Evolutionary conservation across 2,329 filamentous ascomycete genomes (phyloP).

Genomic region (Alternaria conjuncta): DNA sequence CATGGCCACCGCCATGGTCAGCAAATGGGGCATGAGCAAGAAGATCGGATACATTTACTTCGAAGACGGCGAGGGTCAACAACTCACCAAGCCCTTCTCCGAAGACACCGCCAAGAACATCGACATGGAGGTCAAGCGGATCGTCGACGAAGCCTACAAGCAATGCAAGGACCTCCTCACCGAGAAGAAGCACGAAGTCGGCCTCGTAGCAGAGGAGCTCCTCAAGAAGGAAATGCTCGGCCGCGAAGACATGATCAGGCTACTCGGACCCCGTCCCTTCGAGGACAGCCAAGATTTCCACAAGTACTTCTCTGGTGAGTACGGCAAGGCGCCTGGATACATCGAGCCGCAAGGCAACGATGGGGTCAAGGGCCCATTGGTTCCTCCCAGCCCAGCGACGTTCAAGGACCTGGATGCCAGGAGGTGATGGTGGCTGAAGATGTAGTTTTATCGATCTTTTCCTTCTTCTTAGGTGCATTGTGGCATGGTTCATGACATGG

Average conservation of each 20-base stretch:
- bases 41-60: conserved; percentile 94
- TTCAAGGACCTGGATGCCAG: conserved; percentile 22
- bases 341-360: conserved; percentile 42
- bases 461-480: background rate
- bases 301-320: conserved; percentile 77
- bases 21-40: conserved; percentile 97
- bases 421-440: background rate
- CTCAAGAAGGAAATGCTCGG: conserved; percentile 89
- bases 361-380: conserved; percentile 44
- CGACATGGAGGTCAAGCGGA: conserved; percentile 86
- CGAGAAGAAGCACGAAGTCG: conserved; percentile 87
- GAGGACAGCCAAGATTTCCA: conserved; percentile 86
- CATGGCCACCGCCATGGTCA: conserved; percentile 97
- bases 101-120: conserved; percentile 93
- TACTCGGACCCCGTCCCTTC: conserved; percentile 84
- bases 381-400: conserved; percentile 38
- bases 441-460: background rate
- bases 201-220: conserved; percentile 90
- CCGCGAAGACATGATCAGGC: conserved; percentile 87
- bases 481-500: conserved; percentile 1
- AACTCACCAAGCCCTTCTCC: conserved; percentile 92
- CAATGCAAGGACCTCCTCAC: conserved; percentile 84
- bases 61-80: conserved; percentile 78
- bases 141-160: conserved; percentile 90
- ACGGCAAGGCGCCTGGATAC: conserved; percentile 42